A percentile compares a stretch with the other conserved stretches of the same genome.
These are phyloP conservation scores for Phytophthora crassamura DNA, from an alignment of 352 stramenopile genomes.

Conservation along the genomic window DNA sequence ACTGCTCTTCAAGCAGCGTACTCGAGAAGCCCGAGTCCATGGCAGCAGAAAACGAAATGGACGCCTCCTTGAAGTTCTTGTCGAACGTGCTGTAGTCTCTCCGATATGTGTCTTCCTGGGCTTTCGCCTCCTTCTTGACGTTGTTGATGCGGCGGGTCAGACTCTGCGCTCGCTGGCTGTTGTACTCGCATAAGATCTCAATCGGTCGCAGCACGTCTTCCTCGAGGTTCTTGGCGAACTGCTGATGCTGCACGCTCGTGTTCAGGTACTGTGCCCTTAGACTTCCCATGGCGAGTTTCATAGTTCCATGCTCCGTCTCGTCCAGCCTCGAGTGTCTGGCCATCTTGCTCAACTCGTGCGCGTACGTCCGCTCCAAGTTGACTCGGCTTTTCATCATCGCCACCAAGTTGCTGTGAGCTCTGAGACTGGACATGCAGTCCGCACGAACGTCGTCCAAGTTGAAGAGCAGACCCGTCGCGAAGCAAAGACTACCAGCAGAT, in stretches of 20 bases:
- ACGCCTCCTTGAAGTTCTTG: slow-evolving; percentile 75
- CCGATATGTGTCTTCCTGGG: slow-evolving; percentile 75
- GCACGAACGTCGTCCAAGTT: slow-evolving; percentile 72
- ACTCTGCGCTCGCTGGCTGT: slow-evolving; percentile 62
- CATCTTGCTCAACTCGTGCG: slow-evolving; percentile 69
- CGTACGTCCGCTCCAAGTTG: slow-evolving; percentile 75
- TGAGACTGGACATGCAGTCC: slow-evolving; percentile 51
- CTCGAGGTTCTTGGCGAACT: slow-evolving; percentile 73
- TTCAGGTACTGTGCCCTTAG: slow-evolving; percentile 83
- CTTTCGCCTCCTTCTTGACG: slow-evolving; percentile 83
- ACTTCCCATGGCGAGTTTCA: slow-evolving; percentile 61
- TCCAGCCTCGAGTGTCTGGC: slow-evolving; percentile 65
- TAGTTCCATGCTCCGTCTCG: slow-evolving; percentile 58
- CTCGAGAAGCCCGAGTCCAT: slow-evolving; percentile 84
- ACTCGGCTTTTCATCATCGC: slow-evolving; percentile 77
- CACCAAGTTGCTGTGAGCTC: slow-evolving; percentile 64
- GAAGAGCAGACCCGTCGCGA: slow-evolving; percentile 83
- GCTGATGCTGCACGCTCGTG: slow-evolving; percentile 81
- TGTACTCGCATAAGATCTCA: slow-evolving; percentile 59
- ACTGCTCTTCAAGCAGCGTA: slow-evolving; percentile 73
- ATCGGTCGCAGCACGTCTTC: slow-evolving; percentile 83
- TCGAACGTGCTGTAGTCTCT: slow-evolving; percentile 76
- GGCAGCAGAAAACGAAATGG: slow-evolving; percentile 59
- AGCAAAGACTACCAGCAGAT: slow-evolving; percentile 49
- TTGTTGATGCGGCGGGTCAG: slow-evolving; percentile 60